Conservation (phyloP, 495 filamentous ascomycete genomes). For the Astrothelium subdiscretum region DNA sequence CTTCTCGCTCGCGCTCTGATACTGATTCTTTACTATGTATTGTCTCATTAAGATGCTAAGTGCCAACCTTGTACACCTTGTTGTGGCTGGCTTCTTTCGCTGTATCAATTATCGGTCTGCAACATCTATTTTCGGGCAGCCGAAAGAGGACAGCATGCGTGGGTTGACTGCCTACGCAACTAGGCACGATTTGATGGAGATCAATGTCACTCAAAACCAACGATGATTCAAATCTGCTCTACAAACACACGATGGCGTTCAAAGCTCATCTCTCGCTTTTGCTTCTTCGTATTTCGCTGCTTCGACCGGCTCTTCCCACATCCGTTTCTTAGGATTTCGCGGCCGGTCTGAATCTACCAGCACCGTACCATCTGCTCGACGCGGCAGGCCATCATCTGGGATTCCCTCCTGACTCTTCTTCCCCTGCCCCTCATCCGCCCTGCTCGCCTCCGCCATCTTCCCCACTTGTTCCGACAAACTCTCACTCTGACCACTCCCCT, state of each 20-base stretch:
- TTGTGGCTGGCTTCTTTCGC: background rate
- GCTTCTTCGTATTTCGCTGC: conserved; percentile 24
- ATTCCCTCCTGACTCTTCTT: conserved; percentile 35
- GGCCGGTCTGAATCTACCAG: conserved; percentile 28
- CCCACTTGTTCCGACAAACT: conserved; percentile 44
- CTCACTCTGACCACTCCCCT: conserved; percentile 22
- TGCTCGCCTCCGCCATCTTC: conserved; percentile 40
- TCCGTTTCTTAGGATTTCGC: conserved; percentile 70
- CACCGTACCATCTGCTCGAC: conserved; percentile 30
- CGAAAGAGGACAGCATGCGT: no score
- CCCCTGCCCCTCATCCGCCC: conserved; percentile 26
- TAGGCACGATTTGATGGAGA: background rate
- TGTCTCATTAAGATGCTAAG: background rate
- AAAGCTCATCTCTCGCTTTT: conserved; percentile 45
- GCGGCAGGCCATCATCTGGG: conserved; percentile 3
- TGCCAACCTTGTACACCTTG: background rate
- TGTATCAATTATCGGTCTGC: background rate
- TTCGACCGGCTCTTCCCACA: conserved; percentile 57
- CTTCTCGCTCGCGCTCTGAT: background rate
- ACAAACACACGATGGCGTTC: conserved; percentile 7
- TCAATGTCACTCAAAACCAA: background rate
- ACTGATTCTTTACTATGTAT: background rate
- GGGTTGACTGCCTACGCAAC: background rate
- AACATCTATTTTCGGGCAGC: no score
- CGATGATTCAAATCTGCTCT: background rate